Percentiles rank a stretch among this genome's conserved stretches.
phyloP scores from a whole-genome alignment of 495 filamentous ascomycete species.

The Hypoxylon cercidicola region DNA sequence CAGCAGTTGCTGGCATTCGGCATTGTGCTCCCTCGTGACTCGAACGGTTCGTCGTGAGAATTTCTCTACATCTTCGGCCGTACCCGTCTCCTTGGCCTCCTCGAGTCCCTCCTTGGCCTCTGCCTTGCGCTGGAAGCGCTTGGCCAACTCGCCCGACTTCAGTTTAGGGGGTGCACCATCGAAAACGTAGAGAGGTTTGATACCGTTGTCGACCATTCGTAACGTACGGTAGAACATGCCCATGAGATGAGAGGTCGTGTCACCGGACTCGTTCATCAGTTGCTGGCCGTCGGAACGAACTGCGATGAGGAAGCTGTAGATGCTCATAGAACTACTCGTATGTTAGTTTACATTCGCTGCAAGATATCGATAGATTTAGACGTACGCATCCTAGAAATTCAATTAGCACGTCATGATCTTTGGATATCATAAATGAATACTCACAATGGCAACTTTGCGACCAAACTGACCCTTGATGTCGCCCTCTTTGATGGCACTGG shows the following conservation, averaged over 20 bases:
- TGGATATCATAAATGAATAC: conserved; percentile 46
- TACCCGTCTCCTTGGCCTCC: conserved; percentile 97
- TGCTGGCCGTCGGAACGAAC: conserved; percentile 97
- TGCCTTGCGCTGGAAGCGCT: conserved; percentile 89
- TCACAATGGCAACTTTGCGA: conserved; percentile 94
- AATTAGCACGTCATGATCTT: conserved; percentile 19
- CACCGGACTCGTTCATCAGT: conserved; percentile 90
- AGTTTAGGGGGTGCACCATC: conserved; percentile 96
- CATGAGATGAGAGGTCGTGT: conserved; percentile 98
- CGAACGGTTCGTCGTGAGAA: conserved; percentile 94
- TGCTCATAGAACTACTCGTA: conserved; percentile 86
- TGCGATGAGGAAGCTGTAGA: conserved; percentile 98
- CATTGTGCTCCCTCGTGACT: conserved; percentile 96
- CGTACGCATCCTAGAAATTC: conserved; percentile 82
- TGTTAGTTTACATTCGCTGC: conserved; percentile 37
- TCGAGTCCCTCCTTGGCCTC: conserved; percentile 89
- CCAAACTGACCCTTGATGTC: conserved; percentile 99
- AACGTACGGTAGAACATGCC: conserved; percentile 99
- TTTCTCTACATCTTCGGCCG: conserved; percentile 96
- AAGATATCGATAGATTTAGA: conserved; percentile 12
- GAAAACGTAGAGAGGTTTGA: conserved; percentile 98
- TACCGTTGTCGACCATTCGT: conserved; percentile 97
- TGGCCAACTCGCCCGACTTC: conserved; percentile 94
- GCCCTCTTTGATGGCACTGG: conserved; percentile 92
- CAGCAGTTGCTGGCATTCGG: conserved; percentile 88